Base-by-base conservation (phyloP, 164 flowering plant genomes). In the Stephania japonica region DNA sequence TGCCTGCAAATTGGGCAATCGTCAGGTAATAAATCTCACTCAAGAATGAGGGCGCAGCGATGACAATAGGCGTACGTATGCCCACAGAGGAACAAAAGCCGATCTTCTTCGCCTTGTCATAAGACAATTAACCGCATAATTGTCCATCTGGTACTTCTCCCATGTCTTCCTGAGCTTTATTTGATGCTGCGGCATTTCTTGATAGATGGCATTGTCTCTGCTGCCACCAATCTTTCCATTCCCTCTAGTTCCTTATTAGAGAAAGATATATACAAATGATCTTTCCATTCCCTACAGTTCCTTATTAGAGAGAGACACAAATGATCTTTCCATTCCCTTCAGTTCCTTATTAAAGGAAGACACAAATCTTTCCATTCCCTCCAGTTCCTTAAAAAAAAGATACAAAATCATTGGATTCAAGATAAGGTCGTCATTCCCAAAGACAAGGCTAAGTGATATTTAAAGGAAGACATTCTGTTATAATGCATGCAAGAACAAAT, bases 81-180 rank as follows among this genome's bases (percentile, higher is more conserved):
- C 49, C 99, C 99, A 42, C 99, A 95, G n/a, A 0, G 99, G 97
- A 73, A 86, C 78, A 62, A 95, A 95, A 7, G 93, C 98, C 61
- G 91, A 83, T 2, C n/a, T n/a, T n/a, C 87, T 78, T 72, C 88
- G 81, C 77, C 94, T 87, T 72, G 90, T 87, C 82, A 75, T 83
- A 44, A 91, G 78, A 81, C 98, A 95, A 43, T 93, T 79, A 25
- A 90, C n/a, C 94, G 71, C 97, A 90, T 71, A 93, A 74, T 77
- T 88, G 80, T 13, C 94, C 92, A 73, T 93, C 94, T 1, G 91
- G 89, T 56, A 87, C 78, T 18, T 86, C 90, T 67, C 78, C 86
- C 0, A 73, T 24, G 10, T 81, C 88, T 16, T 87, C 96, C n/a
- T 87, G 93, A 1, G 68, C 80, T 63, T 65, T 73, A 41, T 61